Percentiles rank a stretch among this genome's conserved stretches.
These are phyloP conservation scores for Wickerhamiella alocasiicola DNA, from an alignment of 805 yeast species.

Conservation along the genomic window DNA sequence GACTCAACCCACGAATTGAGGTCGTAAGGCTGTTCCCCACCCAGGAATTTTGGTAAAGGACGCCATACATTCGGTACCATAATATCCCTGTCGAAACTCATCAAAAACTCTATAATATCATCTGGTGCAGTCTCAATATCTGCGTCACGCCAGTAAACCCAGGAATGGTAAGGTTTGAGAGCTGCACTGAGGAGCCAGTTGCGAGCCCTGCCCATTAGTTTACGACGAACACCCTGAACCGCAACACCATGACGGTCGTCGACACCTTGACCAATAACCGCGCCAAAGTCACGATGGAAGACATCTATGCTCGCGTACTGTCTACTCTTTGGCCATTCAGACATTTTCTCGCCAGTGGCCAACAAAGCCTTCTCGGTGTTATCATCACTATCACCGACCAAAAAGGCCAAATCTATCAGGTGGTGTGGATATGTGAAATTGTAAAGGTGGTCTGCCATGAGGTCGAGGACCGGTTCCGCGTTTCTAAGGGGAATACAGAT, in stretches of 20 bases:
- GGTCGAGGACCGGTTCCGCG: conserved; percentile 75
- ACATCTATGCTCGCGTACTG: conserved; percentile 65
- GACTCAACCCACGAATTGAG: conserved; percentile 94
- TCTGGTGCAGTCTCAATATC: conserved; percentile 90
- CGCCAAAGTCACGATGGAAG: conserved; percentile 87
- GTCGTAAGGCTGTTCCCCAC: conserved; percentile 88
- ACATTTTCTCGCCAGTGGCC: conserved; percentile 27
- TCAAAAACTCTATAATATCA: conserved; percentile 78
- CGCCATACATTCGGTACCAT: conserved; percentile 98
- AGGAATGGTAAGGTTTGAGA: conserved; percentile 83
- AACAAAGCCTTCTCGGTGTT: conserved; percentile 61
- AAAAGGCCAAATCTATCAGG: conserved; percentile 67
- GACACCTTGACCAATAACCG: conserved; percentile 85
- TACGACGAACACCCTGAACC: conserved; percentile 94
- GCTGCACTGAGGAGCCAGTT: conserved; percentile 89
- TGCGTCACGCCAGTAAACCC: conserved; percentile 98
- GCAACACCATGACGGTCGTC: conserved; percentile 92
- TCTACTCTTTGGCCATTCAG: conserved; percentile 41
- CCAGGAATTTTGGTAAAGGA: conserved; percentile 85
- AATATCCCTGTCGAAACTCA: conserved; percentile 86
- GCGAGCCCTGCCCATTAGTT: conserved; percentile 91
- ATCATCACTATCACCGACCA: conserved; percentile 84
- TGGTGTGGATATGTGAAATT: conserved; percentile 80
- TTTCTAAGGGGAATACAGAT: conserved; percentile 85
- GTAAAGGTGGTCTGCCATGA: conserved; percentile 69